A percentile compares a stretch with the other conserved stretches of the same genome.
phyloP scores from a whole-genome alignment of 495 filamentous ascomycete species.

The Aspergillus nanangensis region DNA sequence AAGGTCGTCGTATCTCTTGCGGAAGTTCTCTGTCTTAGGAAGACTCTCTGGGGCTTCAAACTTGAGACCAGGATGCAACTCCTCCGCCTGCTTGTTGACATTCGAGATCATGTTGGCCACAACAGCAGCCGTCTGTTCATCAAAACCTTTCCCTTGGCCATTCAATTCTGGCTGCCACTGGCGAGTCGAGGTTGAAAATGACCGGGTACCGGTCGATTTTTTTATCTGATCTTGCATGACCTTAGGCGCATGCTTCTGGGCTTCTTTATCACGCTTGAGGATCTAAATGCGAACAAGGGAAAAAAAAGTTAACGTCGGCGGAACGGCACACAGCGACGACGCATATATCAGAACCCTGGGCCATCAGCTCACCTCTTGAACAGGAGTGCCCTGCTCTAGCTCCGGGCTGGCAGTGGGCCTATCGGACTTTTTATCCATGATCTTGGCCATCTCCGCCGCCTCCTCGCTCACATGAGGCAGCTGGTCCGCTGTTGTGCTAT shows the following conservation, averaged over 20 bases:
- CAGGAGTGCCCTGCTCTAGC: slow-evolving; percentile 59
- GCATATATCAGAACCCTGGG: background rate
- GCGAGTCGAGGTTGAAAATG: slow-evolving; percentile 54
- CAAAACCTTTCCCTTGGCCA: slow-evolving; percentile 3
- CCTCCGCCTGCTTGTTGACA: slow-evolving; percentile 27
- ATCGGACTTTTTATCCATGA: slow-evolving; percentile 46
- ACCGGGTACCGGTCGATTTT: slow-evolving; percentile 42
- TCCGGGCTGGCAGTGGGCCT: slow-evolving; percentile 51
- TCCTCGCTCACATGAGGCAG: slow-evolving; percentile 62
- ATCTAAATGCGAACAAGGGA: slow-evolving; percentile 53
- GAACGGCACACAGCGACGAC: too few relatives aligned
- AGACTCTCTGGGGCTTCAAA: slow-evolving; percentile 68
- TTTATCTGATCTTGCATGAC: slow-evolving; percentile 59
- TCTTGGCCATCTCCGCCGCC: slow-evolving; percentile 51
- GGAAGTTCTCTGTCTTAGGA: slow-evolving; percentile 56
- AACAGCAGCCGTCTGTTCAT: slow-evolving; percentile 28
- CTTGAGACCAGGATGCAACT: slow-evolving; percentile 56
- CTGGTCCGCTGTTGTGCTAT: slow-evolving; percentile 50
- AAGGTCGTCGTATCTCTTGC: slow-evolving; percentile 75
- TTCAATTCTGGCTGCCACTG: slow-evolving; percentile 28
- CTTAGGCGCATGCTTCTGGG: slow-evolving; percentile 60
- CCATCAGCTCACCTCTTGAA: slow-evolving; percentile 53
- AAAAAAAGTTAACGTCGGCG: background rate
- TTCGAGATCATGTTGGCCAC: slow-evolving; percentile 37
- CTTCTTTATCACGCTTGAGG: slow-evolving; percentile 58